phyloP scores from a whole-genome alignment of 2,329 filamentous ascomycete species.

The Colletotrichum sp. region DNA sequence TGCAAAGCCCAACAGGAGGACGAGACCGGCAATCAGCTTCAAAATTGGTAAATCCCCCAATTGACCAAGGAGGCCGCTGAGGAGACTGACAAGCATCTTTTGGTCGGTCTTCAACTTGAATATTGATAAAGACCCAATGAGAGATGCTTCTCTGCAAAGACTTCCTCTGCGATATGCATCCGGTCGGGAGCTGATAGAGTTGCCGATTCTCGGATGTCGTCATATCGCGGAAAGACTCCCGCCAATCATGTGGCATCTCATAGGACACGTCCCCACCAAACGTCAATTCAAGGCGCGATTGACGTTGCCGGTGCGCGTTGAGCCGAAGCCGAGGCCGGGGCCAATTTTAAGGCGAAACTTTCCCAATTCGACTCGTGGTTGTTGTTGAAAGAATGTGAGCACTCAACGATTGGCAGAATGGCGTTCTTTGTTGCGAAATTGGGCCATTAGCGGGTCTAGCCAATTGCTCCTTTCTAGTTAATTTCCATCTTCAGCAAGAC shows the following conservation, averaged over 20 bases:
- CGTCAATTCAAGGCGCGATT: not conserved
- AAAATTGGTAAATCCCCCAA: fast-evolving
- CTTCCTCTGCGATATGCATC: fast-evolving
- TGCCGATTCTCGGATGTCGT: not conserved
- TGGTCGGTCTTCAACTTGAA: not conserved
- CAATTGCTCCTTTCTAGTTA: fast-evolving
- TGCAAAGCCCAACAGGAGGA: fast-evolving
- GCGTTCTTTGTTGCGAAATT: not conserved
- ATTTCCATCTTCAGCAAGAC: not conserved
- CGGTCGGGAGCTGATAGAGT: not conserved
- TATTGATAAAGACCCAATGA: not conserved
- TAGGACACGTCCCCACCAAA: not conserved
- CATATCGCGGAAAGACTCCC: not conserved
- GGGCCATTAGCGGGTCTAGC: not conserved
- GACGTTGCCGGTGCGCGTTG: not conserved
- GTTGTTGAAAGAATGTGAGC: not conserved
- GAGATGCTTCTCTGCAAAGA: not conserved
- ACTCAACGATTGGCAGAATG: not conserved
- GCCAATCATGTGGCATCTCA: not conserved
- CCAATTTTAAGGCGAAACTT: not conserved
- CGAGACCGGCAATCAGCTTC: not conserved
- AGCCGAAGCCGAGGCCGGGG: not conserved
- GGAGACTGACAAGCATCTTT: not conserved
- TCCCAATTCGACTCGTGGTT: not conserved
- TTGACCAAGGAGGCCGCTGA: fast-evolving